Base-by-base conservation (phyloP, 192 early-diverging fungal genomes). In the Funneliformis mosseae region DNA sequence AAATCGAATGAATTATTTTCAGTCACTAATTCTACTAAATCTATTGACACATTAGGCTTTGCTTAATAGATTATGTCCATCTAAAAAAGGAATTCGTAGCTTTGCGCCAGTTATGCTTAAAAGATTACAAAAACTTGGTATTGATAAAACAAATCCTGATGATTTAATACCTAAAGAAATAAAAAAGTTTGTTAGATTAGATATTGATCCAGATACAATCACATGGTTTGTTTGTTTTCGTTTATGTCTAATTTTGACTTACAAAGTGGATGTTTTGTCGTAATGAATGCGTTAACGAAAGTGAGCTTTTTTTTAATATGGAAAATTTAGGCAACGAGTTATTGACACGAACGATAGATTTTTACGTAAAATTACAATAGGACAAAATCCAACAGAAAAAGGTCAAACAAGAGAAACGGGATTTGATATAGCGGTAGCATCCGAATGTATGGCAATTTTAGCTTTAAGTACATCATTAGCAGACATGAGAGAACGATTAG, bases 361-460 rank as follows among this genome's bases (percentile, higher is more conserved):
- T 87, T 86, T 99, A 85, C 90, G 98, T 73, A 90, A 93, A 72
- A 94, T 99, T 76, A 94, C 92, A 8, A 90, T 99, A 43, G 98
- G 98, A 27, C 92, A 95, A 83, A 94, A 92, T 1, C 79, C 92
- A 5, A 94, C 96, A 33, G 98, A 99, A 88, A 90, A 95, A 82
- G 96, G 96, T 9, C 89, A 92, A 75, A 89, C 91, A 73, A 90
- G 98, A 45, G 81, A 92, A 83, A 99, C 98, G 27, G 97, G 98
- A 38, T 99, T 96, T 81, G 98, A 99, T 87, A 99, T 99, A 79
- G 88, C 97, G 8, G 98, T 99, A n/a, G 97, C 96, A 21, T 95
- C 94, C 83, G 98, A 99, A 85, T 92, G 96, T 84, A 99, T 99
- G 98, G 98, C 98, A 6, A 95, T 99, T 5, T 86, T 99, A 42